Evolutionary conservation across 768 basidiomycete species (phyloP).

Genomic region (Phanerochaete carnosa): DNA sequence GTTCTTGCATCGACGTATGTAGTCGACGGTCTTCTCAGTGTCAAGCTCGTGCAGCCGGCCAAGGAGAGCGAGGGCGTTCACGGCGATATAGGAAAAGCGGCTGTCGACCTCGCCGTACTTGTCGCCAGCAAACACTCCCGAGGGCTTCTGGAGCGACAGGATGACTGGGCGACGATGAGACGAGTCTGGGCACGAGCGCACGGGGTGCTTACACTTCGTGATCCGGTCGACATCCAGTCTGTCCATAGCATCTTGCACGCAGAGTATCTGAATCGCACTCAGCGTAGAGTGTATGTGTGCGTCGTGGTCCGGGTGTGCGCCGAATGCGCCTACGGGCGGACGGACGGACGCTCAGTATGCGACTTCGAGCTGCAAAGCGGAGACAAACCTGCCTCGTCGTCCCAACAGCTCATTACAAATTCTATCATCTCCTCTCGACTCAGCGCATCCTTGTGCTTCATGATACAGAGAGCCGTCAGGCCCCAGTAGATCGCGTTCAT

Average conservation of each 20-base stretch:
- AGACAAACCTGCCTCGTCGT: slow-evolving; percentile 60
- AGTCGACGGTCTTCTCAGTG: slow-evolving; percentile 59
- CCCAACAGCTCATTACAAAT: slow-evolving; percentile 95
- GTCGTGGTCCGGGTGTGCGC: slow-evolving; percentile 91
- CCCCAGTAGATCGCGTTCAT: slow-evolving; percentile 99
- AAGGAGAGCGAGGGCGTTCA: slow-evolving; percentile 78
- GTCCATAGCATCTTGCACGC: slow-evolving; percentile 80
- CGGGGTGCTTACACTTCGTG: slow-evolving; percentile 58
- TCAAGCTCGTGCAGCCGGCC: slow-evolving; percentile 71
- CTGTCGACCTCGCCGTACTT: slow-evolving; percentile 90
- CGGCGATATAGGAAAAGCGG: slow-evolving; percentile 86
- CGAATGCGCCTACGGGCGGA: slow-evolving; percentile 69
- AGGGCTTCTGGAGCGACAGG: slow-evolving; percentile 76
- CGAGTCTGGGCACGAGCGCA: neutral
- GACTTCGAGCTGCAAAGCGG: neutral
- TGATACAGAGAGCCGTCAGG: slow-evolving; percentile 78
- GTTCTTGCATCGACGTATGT: slow-evolving; percentile 79
- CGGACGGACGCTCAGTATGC: slow-evolving; percentile 3
- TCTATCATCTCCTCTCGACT: slow-evolving; percentile 79
- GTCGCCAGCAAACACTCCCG: slow-evolving; percentile 90
- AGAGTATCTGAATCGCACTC: slow-evolving; percentile 89
- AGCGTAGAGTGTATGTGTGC: slow-evolving; percentile 84
- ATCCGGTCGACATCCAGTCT: slow-evolving; percentile 67
- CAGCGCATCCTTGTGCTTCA: slow-evolving; percentile 76
- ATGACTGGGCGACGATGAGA: slow-evolving; percentile 53